These are phyloP conservation scores for Aquilaria yunnanensis DNA, from an alignment of 345 rosid species.

Conservation along the genomic window DNA sequence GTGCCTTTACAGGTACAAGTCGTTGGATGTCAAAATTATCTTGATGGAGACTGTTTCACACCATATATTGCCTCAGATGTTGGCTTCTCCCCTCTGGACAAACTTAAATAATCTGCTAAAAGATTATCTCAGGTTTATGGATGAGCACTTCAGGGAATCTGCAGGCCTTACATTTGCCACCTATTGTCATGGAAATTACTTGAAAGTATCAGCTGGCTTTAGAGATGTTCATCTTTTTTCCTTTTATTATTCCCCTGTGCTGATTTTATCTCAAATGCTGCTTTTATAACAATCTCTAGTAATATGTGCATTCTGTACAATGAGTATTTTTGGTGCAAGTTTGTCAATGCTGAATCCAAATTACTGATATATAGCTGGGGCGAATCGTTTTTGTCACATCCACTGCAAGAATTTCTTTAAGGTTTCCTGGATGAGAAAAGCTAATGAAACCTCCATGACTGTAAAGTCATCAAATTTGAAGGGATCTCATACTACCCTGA, in stretches of 20 bases:
- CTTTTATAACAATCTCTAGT: too few species aligned
- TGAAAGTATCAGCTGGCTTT: constrained; percentile 52
- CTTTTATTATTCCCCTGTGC: too few species aligned
- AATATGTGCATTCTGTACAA: too few species aligned
- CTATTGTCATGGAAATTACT: constrained; percentile 93
- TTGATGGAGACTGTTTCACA: constrained; percentile 88
- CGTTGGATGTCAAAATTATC: constrained; percentile 92
- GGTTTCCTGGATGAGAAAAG: too few species aligned
- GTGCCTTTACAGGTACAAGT: constrained; percentile 58
- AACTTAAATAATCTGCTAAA: constrained; percentile 63
- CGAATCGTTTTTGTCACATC: too few species aligned
- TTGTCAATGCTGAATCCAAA: too few species aligned
- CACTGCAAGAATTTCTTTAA: too few species aligned
- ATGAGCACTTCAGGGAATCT: constrained; percentile 94
- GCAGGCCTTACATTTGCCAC: constrained; percentile 97
- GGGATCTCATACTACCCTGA: constrained; percentile 60
- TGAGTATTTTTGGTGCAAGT: too few species aligned
- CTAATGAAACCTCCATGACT: too few species aligned
- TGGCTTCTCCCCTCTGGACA: constrained; percentile 77
- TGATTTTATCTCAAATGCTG: too few species aligned
- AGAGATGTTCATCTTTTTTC: neutral
- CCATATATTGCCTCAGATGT: constrained; percentile 80
- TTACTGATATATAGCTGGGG: too few species aligned
- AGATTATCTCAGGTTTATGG: constrained; percentile 96
- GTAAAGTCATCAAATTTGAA: constrained; percentile 17